Base-by-base conservation (phyloP, 495 filamentous ascomycete genomes). In the Amphirosellinia nigrospora region DNA sequence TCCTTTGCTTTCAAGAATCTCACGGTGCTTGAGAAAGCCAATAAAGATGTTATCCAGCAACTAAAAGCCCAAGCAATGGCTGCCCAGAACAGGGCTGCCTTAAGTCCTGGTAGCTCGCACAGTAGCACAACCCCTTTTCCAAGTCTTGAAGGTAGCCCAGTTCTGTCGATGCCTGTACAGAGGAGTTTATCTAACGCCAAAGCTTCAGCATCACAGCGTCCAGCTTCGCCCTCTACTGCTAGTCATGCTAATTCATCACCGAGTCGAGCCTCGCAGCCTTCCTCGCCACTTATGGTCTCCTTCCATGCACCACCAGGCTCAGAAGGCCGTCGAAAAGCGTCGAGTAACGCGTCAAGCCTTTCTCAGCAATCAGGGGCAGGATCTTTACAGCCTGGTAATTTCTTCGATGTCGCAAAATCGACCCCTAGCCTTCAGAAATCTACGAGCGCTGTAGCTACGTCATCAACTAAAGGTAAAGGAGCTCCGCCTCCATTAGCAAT, bases 21-120 rank as follows among this genome's bases (percentile, higher is more conserved):
- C 39, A 93, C 96, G 1, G 95, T 98, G 66, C 86, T 99, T 23
- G 95, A 98, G 77, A 98, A 97, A 78, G 96, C 96, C 45, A 99
- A 99, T 78, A 98, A 98, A 76, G 96, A 99, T 77, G 93, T 98
- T 50, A 96, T 99, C 45, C 94, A 98, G 75, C 97, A 97, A 75
- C 85, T 99, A 67, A 88, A 94, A 11, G 93, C 93, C 32, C 95
- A 98, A 76, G 94, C 93, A 38, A 83, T 94, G 77, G 91, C 92
- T 46, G 85, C 85, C 21, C 90, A 92, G 72, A 85, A 74, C 75
- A 87, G 86, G 68, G 45, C 71, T 13, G 63, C 68, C 38, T 70
- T 80, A 19, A 86, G 81, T 55, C 84, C 85, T 19, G 79, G 78
- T 30, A 78, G 79, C 1, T 65, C 79, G 66, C 81, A 79, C 64